phyloP scores from a whole-genome alignment of 331 rosid species.

The Prunus yedoensis region DNA sequence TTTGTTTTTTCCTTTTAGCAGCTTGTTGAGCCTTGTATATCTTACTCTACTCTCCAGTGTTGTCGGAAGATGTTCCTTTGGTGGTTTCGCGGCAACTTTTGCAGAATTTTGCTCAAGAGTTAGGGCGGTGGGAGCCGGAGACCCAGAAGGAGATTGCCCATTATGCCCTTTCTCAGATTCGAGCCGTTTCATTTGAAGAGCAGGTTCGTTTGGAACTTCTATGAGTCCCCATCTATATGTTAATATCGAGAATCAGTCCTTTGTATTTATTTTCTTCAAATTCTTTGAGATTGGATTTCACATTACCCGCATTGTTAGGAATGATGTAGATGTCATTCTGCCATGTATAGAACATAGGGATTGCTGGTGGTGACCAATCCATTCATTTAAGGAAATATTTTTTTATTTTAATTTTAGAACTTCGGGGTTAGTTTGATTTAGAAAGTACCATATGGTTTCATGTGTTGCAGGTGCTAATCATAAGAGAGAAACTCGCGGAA shows the following conservation, averaged over 20 bases:
- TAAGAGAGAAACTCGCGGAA: conserved; percentile 94
- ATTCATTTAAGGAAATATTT: neutral
- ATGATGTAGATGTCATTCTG: neutral
- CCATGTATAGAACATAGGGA: neutral
- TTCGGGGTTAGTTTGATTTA: neutral
- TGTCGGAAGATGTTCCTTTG: conserved; percentile 90
- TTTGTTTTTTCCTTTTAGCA: conserved; percentile 20
- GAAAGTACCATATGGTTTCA: conserved; percentile 2
- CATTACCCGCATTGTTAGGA: neutral
- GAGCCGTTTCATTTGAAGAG: conserved; percentile 93
- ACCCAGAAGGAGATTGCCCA: conserved; percentile 90
- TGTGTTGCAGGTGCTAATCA: conserved; percentile 62
- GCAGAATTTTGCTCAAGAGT: conserved; percentile 88
- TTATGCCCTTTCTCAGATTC: conserved; percentile 85
- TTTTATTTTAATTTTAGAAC: neutral
- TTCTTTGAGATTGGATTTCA: neutral
- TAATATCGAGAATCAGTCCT: neutral
- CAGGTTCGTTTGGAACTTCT: conserved; percentile 50
- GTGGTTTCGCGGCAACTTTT: conserved; percentile 93
- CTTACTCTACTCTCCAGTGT: conserved; percentile 44
- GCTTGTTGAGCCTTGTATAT: conserved; percentile 20
- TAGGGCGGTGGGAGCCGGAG: conserved; percentile 76
- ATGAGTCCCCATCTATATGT: too few relatives aligned
- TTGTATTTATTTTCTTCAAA: neutral
- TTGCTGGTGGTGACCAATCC: neutral